Percentiles rank a stretch among this genome's conserved stretches.
phyloP scores from a whole-genome alignment of 129 eudicot genomes.

The Saussurea involucrata region DNA sequence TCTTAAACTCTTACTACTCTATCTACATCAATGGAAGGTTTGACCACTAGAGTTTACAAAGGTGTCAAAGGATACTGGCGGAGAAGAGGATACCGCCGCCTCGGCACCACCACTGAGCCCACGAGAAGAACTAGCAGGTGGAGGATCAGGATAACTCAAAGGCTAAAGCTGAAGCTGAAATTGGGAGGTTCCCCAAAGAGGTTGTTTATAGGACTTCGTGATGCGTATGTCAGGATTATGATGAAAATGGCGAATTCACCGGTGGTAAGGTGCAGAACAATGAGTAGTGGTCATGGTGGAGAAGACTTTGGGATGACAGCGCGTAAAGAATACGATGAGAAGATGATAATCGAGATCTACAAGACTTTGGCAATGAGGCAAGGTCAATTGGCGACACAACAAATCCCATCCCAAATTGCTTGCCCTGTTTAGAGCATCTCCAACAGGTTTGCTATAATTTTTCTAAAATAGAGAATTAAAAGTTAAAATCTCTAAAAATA shows the following conservation, averaged over 20 bases:
- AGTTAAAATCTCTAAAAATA: too few relatives aligned
- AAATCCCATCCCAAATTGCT: conserved; percentile 16
- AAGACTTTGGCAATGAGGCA: conserved; percentile 53
- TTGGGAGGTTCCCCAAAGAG: conserved; percentile 45
- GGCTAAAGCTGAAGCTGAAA: conserved; percentile 42
- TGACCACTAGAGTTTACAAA: conserved; percentile 45
- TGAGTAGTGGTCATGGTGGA: conserved; percentile 26
- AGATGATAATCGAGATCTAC: conserved; percentile 68
- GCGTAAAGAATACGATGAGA: conserved; percentile 77
- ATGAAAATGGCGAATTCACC: conserved; percentile 51
- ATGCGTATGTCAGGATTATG: conserved; percentile 75
- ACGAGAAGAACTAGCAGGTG: conserved; percentile 8
- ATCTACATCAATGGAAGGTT: conserved; percentile 52
- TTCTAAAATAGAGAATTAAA: too few relatives aligned
- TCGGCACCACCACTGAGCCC: conserved; percentile 16
- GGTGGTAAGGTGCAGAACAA: conserved; percentile 25
- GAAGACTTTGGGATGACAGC: conserved; percentile 45
- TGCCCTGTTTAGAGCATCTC: conserved; percentile 17
- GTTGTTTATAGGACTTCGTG: conserved; percentile 47
- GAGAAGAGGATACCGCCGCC: conserved; percentile 51
- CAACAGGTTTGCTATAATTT: too few relatives aligned
- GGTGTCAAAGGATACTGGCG: conserved; percentile 64
- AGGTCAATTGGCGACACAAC: background rate
- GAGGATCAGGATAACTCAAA: conserved; percentile 36
- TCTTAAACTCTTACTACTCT: too few relatives aligned